phyloP scores from a whole-genome alignment of 2,329 filamentous ascomycete genomes.

The Monilinia fructigena region DNA sequence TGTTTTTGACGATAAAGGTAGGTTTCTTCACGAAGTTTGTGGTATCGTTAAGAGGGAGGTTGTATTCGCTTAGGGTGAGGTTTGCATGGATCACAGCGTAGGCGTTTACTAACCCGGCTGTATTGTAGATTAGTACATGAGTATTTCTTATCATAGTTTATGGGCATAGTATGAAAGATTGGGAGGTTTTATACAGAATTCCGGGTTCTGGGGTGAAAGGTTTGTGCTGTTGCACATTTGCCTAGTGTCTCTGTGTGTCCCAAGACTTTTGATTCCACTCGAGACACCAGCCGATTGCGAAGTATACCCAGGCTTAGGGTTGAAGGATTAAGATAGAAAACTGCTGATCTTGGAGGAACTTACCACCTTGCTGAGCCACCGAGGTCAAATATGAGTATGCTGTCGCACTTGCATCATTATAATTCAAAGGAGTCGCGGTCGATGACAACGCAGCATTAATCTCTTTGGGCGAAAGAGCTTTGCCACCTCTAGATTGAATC shows the following conservation, averaged over 20 bases:
- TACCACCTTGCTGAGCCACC: conserved; percentile 1
- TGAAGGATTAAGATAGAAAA: not conserved
- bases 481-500: not conserved
- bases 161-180: not conserved
- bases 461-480: not conserved
- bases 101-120: not conserved
- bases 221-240: not conserved
- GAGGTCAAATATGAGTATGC: conserved; percentile 11
- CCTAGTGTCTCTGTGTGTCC: no score
- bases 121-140: not conserved
- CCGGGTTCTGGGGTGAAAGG: not conserved
- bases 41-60: conserved; percentile 24
- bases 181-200: not conserved
- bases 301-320: no score
- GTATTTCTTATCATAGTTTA: not conserved
- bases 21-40: conserved; percentile 14
- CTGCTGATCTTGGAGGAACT: not conserved
- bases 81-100: conserved; percentile 6
- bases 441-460: not conserved
- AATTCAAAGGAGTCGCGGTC: conserved; percentile 10
- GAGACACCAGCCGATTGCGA: not conserved
- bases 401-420: conserved; percentile 3
- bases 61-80: conserved; percentile 11
- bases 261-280: not conserved
- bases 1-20: conserved; percentile 20